phyloP scores from a whole-genome alignment of 2,329 filamentous ascomycete species.

The Aspergillus sp. region DNA sequence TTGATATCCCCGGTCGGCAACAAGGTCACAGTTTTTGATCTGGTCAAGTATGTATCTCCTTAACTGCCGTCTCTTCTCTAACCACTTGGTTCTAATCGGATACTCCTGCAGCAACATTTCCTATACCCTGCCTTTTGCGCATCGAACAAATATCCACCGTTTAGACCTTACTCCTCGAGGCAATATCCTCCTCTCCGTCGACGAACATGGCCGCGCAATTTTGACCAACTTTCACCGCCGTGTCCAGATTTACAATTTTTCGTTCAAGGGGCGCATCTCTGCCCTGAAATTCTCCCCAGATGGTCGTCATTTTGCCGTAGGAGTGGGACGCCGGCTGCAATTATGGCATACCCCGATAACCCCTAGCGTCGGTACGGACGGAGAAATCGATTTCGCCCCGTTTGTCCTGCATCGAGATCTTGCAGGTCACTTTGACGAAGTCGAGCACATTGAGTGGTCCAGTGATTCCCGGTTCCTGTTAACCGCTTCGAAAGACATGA shows the following conservation, averaged over 20 bases:
- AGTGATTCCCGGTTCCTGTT: slow-evolving; percentile 95
- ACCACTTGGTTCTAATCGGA: slow-evolving; percentile 8
- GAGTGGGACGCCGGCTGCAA: slow-evolving; percentile 83
- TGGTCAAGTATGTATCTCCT: slow-evolving; percentile 74
- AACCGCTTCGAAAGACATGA: slow-evolving; percentile 88
- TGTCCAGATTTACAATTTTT: slow-evolving; percentile 90
- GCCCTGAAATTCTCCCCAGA: slow-evolving; percentile 89
- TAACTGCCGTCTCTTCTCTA: background rate
- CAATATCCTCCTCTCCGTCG: slow-evolving; percentile 89
- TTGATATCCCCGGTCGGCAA: slow-evolving; percentile 97
- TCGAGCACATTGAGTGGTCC: slow-evolving; percentile 91
- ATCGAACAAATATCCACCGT: slow-evolving; percentile 89
- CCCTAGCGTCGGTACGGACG: slow-evolving; percentile 76
- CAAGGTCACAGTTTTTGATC: slow-evolving; percentile 91
- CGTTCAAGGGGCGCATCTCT: slow-evolving; percentile 83
- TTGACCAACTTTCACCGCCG: slow-evolving; percentile 87
- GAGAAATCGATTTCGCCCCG: slow-evolving; percentile 90
- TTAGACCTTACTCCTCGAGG: slow-evolving; percentile 88
- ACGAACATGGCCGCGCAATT: slow-evolving; percentile 92
- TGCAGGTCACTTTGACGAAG: slow-evolving; percentile 83
- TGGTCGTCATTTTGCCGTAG: slow-evolving; percentile 87
- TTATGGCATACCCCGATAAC: slow-evolving; percentile 96
- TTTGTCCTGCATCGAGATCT: slow-evolving; percentile 89
- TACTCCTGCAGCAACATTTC: slow-evolving; percentile 42
- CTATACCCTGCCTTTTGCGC: slow-evolving; percentile 70